Evolutionary conservation across 2,329 filamentous ascomycete genomes (phyloP).

Genomic region (Rugonectria rugulosa): DNA sequence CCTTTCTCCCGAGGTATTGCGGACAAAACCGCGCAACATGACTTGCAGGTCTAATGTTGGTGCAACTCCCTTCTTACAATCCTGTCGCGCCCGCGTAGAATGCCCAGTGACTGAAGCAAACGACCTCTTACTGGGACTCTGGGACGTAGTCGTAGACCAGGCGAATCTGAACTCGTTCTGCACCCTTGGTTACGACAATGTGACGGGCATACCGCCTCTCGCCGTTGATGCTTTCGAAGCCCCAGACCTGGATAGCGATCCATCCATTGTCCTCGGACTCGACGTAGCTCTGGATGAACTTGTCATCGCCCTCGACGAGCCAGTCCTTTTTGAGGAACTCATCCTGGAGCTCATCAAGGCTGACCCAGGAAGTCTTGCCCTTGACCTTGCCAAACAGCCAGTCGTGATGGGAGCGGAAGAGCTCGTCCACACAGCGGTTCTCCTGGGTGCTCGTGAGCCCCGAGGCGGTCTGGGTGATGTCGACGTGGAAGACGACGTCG

Average conservation of each 20-base stretch:
- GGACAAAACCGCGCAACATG: no score
- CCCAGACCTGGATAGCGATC: slow-evolving; percentile 67
- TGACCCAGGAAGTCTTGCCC: slow-evolving; percentile 64
- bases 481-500: slow-evolving; percentile 64
- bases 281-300: slow-evolving; percentile 71
- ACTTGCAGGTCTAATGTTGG: no score
- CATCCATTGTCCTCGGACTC: slow-evolving; percentile 60
- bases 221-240: slow-evolving; percentile 62
- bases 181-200: slow-evolving; percentile 60
- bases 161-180: slow-evolving; percentile 56
- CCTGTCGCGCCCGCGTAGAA: not conserved
- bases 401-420: slow-evolving; percentile 72
- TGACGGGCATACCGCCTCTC: slow-evolving; percentile 62
- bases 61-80: not conserved
- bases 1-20: no score
- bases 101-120: not conserved
- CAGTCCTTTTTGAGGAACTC: slow-evolving; percentile 66
- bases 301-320: slow-evolving; percentile 65
- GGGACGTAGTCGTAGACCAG: slow-evolving; percentile 63
- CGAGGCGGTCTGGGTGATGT: slow-evolving; percentile 77
- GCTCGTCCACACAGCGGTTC: slow-evolving; percentile 60
- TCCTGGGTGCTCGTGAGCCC: slow-evolving; percentile 72
- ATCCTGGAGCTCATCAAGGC: slow-evolving; percentile 58
- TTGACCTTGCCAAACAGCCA: slow-evolving; percentile 79
- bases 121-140: slow-evolving; percentile 24